Conservation (phyloP, 768 basidiomycete species). For the Boletus coccyginus region DNA sequence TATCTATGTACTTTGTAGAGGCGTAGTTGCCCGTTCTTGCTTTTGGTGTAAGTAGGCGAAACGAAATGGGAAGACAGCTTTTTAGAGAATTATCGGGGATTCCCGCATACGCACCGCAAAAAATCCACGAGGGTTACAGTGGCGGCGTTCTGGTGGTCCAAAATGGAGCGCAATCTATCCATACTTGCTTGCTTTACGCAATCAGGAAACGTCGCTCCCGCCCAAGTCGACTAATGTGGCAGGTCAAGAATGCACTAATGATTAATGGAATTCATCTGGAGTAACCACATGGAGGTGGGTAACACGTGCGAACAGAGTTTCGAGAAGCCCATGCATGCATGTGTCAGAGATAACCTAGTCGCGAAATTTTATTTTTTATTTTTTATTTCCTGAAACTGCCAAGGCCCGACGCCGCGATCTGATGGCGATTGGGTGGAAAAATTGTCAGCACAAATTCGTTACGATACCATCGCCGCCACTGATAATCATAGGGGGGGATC, state of each 20-base stretch:
- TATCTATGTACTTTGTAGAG: conserved; percentile 25
- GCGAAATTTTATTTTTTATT: background rate
- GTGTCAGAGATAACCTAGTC: background rate
- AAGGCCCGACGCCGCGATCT: background rate
- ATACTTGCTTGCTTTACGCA: background rate
- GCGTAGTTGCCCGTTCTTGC: background rate
- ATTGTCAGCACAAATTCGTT: background rate
- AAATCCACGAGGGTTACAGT: background rate
- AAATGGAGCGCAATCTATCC: background rate
- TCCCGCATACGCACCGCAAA: conserved; percentile 5
- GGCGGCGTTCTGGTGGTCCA: conserved; percentile 5
- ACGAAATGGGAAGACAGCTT: conserved; percentile 13
- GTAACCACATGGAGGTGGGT: background rate
- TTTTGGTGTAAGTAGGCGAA: conserved; percentile 5
- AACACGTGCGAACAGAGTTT: conserved; percentile 6
- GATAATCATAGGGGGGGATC: background rate
- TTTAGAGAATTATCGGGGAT: background rate
- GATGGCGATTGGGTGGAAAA: conserved; percentile 12
- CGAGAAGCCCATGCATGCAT: background rate
- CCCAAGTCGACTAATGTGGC: background rate
- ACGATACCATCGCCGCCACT: background rate
- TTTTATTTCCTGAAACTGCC: conserved; percentile 7
- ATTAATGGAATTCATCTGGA: background rate
- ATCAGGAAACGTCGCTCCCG: conserved; percentile 7
- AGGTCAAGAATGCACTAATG: background rate